phyloP scores from a whole-genome alignment of 768 basidiomycete genomes.

The Butyriboletus loyo region DNA sequence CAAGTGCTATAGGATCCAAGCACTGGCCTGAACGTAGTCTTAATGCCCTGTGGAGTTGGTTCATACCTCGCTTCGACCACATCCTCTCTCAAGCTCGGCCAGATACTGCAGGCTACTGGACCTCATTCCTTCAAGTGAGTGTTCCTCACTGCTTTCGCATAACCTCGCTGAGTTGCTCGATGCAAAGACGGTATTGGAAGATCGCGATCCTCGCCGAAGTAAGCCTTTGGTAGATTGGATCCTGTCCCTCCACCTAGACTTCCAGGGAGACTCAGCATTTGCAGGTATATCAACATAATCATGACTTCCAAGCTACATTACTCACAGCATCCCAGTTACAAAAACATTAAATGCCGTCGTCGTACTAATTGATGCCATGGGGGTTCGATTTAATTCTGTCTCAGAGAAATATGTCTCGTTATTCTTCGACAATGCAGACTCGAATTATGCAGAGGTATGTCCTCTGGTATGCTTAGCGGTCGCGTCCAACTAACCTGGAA shows the following conservation, averaged over 20 bases:
- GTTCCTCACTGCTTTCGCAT: background rate
- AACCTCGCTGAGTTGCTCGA: slow-evolving; percentile 4
- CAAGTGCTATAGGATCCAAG: slow-evolving; percentile 58
- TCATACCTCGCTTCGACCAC: slow-evolving; percentile 52
- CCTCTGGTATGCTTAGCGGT: background rate
- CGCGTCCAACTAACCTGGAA: background rate
- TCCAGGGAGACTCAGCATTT: slow-evolving; percentile 84
- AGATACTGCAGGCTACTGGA: slow-evolving; percentile 79
- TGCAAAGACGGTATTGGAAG: slow-evolving; percentile 49
- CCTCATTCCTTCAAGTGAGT: slow-evolving; percentile 48
- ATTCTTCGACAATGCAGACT: slow-evolving; percentile 73
- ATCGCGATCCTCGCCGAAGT: slow-evolving; percentile 79
- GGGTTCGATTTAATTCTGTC: slow-evolving; percentile 61
- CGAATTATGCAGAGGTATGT: slow-evolving; percentile 80
- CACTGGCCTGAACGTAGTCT: slow-evolving; percentile 67
- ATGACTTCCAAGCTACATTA: background rate
- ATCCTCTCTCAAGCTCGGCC: slow-evolving; percentile 79
- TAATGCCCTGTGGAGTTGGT: slow-evolving; percentile 71
- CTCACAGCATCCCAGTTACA: slow-evolving; percentile 51
- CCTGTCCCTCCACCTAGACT: slow-evolving; percentile 71
- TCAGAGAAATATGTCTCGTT: slow-evolving; percentile 67
- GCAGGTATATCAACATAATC: slow-evolving; percentile 51
- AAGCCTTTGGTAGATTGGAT: slow-evolving; percentile 75
- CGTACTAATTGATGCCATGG: slow-evolving; percentile 62
- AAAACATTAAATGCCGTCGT: slow-evolving; percentile 69